Conservation (phyloP, 306 rosid species). For the Corylus heterophylla region DNA sequence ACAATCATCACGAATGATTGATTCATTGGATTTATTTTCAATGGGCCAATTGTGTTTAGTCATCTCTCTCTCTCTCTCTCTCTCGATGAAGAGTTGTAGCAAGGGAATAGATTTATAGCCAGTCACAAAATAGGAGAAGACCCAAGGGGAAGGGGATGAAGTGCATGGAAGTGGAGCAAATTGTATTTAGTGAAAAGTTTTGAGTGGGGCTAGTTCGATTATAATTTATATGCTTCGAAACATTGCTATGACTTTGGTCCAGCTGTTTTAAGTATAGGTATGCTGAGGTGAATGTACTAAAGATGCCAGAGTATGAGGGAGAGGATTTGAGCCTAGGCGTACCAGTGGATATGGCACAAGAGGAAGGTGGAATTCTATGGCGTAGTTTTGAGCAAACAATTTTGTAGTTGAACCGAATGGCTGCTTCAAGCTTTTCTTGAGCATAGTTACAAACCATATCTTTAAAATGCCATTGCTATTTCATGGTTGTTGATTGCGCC, state of each 20-base stretch:
- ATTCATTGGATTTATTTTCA: background rate
- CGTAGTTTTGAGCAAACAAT: background rate
- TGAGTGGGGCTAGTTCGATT: background rate
- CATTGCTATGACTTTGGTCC: background rate
- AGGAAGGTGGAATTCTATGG: background rate
- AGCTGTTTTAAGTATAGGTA: background rate
- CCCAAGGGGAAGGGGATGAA: background rate
- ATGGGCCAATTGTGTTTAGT: background rate
- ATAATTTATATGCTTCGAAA: background rate
- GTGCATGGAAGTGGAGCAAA: background rate
- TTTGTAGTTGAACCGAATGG: background rate
- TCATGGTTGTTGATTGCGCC: background rate
- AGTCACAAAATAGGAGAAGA: background rate
- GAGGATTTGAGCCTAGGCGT: background rate
- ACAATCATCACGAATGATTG: background rate
- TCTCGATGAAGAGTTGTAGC: background rate
- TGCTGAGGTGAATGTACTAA: background rate
- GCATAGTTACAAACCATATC: background rate
- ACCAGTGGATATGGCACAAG: background rate
- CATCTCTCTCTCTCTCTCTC: background rate
- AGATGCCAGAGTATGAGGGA: background rate
- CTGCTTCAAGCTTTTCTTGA: background rate
- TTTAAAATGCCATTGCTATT: background rate
- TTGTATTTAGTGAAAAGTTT: background rate
- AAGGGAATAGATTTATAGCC: background rate